Evolutionary conservation across 2,329 filamentous ascomycete genomes (phyloP).

Genomic region (Fusarium nurragi): DNA sequence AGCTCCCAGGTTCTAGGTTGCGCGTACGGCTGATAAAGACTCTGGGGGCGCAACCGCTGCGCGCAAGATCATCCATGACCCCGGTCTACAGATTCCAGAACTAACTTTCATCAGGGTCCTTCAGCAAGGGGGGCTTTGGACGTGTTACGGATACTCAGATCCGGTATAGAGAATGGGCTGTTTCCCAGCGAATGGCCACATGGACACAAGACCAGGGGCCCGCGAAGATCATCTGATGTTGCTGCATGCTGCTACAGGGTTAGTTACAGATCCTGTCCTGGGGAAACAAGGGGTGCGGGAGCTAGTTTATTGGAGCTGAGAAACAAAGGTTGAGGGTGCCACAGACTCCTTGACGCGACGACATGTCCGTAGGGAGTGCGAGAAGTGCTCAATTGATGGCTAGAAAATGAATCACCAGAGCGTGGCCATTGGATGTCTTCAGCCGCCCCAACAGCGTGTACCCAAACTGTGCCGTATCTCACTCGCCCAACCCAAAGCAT

Average conservation of each 20-base stretch:
- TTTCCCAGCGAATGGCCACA: conserved; percentile 21
- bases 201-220: too few relatives aligned
- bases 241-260: conserved; percentile 35
- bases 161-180: conserved; percentile 31
- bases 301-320: too few relatives aligned
- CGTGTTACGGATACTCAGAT: conserved; percentile 20
- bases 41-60: conserved; percentile 23
- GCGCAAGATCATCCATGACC: conserved; percentile 2
- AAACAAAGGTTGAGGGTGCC: not conserved
- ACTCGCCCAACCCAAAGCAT: too few relatives aligned
- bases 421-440: too few relatives aligned
- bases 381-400: too few relatives aligned
- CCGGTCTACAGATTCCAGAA: conserved; percentile 16
- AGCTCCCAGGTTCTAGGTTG: conserved; percentile 12
- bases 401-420: too few relatives aligned
- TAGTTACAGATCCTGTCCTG: conserved; percentile 30
- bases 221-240: conserved; percentile 46
- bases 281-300: conserved; percentile 27
- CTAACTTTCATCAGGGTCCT: conserved; percentile 4
- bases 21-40: conserved; percentile 25
- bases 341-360: too few relatives aligned
- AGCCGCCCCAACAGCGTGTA: too few relatives aligned
- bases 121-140: conserved; percentile 9
- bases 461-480: too few relatives aligned
- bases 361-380: too few relatives aligned